Evolutionary conservation across 208 protist genomes (phyloP).

Genomic region (Crithidia sp.): DNA sequence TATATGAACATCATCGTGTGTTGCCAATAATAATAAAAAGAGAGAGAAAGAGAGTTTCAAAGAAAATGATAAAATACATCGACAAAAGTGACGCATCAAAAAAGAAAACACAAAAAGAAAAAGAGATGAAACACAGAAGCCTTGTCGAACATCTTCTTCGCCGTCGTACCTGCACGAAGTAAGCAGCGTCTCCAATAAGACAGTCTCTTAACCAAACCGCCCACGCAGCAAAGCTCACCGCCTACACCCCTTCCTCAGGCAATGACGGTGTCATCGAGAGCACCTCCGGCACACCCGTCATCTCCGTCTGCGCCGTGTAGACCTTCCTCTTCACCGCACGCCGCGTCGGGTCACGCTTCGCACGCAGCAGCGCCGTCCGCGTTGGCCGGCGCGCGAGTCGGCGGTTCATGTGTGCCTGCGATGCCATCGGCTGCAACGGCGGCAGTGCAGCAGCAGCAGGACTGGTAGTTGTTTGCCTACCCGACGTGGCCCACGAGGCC

Average conservation of each 20-base stretch:
- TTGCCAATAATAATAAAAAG: too few relatives aligned
- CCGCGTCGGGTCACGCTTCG: conserved; percentile 26
- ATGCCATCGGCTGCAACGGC: conserved; percentile 2
- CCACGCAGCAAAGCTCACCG: too few relatives aligned
- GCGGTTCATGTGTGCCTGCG: conserved; percentile 1
- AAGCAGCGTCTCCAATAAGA: background rate
- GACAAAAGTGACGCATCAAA: background rate
- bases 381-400: background rate
- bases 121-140: background rate
- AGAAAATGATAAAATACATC: too few relatives aligned
- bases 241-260: too few relatives aligned
- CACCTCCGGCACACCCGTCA: too few relatives aligned
- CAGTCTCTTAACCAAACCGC: too few relatives aligned
- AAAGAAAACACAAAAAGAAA: background rate
- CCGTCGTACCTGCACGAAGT: background rate
- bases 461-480: too few relatives aligned
- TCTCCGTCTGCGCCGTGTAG: conserved; percentile 5
- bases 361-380: background rate
- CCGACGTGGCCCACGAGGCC: background rate
- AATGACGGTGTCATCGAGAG: too few relatives aligned
- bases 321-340: conserved; percentile 37
- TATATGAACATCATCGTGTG: too few relatives aligned
- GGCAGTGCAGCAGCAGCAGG: too few relatives aligned
- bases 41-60: too few relatives aligned
- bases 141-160: too few relatives aligned